These are phyloP conservation scores for Fusarium pseudoanthophilum DNA, from an alignment of 2,329 filamentous ascomycete species.

Conservation along the genomic window DNA sequence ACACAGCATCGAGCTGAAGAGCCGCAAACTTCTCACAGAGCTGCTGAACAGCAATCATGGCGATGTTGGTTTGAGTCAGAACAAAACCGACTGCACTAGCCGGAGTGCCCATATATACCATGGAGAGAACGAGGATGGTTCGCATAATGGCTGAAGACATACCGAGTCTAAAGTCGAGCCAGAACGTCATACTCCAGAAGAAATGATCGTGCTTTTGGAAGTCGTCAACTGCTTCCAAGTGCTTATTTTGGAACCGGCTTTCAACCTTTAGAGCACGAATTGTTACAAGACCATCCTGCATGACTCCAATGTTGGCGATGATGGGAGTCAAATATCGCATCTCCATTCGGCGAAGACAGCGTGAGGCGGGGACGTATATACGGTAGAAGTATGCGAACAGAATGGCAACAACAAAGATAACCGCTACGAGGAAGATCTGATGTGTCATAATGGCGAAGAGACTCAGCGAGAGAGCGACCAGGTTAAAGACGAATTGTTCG, in stretches of 20 bases:
- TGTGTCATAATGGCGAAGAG: slow-evolving; percentile 82
- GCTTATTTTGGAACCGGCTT: slow-evolving; percentile 79
- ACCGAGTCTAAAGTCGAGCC: slow-evolving; percentile 81
- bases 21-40: slow-evolving; percentile 85
- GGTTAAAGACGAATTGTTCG: slow-evolving; percentile 74
- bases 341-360: slow-evolving; percentile 83
- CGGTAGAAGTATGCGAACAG: slow-evolving; percentile 80
- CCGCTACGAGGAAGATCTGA: slow-evolving; percentile 79
- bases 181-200: slow-evolving; percentile 89
- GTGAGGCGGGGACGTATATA: slow-evolving; percentile 83
- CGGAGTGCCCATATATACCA: slow-evolving; percentile 78
- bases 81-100: slow-evolving; percentile 87
- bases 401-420: slow-evolving; percentile 74
- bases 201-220: slow-evolving; percentile 98
- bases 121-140: slow-evolving; percentile 77
- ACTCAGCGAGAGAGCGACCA: slow-evolving; percentile 77
- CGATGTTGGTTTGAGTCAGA: slow-evolving; percentile 63
- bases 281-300: slow-evolving; percentile 86
- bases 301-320: slow-evolving; percentile 91
- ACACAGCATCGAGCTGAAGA: slow-evolving; percentile 92
- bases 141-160: slow-evolving; percentile 74
- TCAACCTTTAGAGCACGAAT: slow-evolving; percentile 86
- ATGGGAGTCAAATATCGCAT: slow-evolving; percentile 90
- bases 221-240: slow-evolving; percentile 83
- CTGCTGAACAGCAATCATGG: slow-evolving; percentile 53